These are phyloP conservation scores for Rubus parviflorus DNA, from an alignment of 306 rosid species.

Conservation along the genomic window DNA sequence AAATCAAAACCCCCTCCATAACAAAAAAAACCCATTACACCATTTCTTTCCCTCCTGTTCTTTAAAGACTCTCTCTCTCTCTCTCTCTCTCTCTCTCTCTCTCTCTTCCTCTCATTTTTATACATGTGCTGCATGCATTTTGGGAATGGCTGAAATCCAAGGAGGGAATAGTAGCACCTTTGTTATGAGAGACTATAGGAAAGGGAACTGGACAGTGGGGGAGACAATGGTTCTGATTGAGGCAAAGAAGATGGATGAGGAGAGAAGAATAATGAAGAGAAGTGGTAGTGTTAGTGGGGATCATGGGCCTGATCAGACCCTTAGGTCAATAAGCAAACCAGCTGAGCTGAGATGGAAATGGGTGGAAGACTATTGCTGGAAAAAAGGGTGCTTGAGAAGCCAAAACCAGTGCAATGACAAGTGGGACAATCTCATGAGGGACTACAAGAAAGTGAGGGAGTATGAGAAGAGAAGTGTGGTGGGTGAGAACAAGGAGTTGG, in stretches of 20 bases:
- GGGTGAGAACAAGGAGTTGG: not conserved
- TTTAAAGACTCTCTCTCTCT: not conserved
- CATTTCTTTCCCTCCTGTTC: constrained; percentile 10
- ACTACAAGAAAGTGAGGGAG: constrained; percentile 53
- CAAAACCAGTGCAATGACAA: constrained; percentile 60
- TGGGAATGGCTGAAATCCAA: constrained; percentile 37
- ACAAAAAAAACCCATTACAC: constrained; percentile 5
- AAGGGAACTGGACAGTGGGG: constrained; percentile 51
- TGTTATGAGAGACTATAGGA: constrained; percentile 40
- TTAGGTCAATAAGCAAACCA: constrained; percentile 23
- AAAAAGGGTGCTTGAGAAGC: constrained; percentile 42
- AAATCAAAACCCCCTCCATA: constrained; percentile 15
- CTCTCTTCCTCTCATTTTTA: not conserved
- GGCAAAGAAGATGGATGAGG: constrained; percentile 53
- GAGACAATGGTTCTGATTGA: constrained; percentile 53
- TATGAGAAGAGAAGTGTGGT: constrained; percentile 30
- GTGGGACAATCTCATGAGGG: constrained; percentile 57
- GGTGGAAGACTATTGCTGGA: constrained; percentile 53
- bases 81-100: constrained; percentile 17
- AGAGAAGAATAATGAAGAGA: constrained; percentile 44
- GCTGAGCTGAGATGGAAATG: constrained; percentile 55
- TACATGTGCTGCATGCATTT: constrained; percentile 28
- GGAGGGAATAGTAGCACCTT: constrained; percentile 22
- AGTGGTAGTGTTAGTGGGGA: constrained; percentile 4
- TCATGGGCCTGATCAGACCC: not conserved